Percentiles rank a stretch among this genome's conserved stretches.
These are phyloP conservation scores for Trichoderma erinaceum DNA, from an alignment of 495 filamentous ascomycete species.

Conservation along the genomic window DNA sequence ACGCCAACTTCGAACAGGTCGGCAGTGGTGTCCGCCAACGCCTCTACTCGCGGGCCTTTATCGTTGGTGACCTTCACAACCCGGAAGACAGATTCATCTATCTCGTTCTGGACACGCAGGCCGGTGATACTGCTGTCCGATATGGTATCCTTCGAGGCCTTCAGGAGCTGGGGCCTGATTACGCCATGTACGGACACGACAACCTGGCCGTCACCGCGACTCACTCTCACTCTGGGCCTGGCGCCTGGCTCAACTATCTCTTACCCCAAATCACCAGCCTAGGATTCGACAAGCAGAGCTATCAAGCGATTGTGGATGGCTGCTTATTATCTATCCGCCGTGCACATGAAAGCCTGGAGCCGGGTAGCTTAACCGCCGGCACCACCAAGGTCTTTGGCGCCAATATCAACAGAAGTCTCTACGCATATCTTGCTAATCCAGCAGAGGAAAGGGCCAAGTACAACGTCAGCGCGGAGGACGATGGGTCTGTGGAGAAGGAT, in stretches of 20 bases:
- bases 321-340: constrained; percentile 71
- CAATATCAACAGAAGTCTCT: constrained; percentile 87
- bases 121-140: constrained; percentile 84
- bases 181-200: constrained; percentile 66
- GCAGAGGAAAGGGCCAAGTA: constrained; percentile 70
- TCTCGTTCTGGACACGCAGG: constrained; percentile 78
- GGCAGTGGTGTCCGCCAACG: constrained; percentile 85
- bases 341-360: constrained; percentile 69
- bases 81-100: constrained; percentile 77
- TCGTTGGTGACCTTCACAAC: constrained; percentile 63
- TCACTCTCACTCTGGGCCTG: constrained; percentile 89
- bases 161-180: constrained; percentile 57
- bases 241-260: constrained; percentile 93
- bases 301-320: constrained; percentile 84
- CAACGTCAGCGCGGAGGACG: constrained; percentile 47
- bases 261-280: constrained; percentile 88
- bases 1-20: constrained; percentile 79
- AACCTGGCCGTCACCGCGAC: constrained; percentile 92
- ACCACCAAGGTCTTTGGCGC: constrained; percentile 69
- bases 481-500: constrained; percentile 76
- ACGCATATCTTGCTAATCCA: constrained; percentile 87
- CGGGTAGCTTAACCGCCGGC: constrained; percentile 67
- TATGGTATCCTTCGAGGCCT: constrained; percentile 78
- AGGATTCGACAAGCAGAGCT: constrained; percentile 86
- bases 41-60: constrained; percentile 85